A percentile compares a stretch with the other conserved stretches of the same genome.
Evolutionary conservation across 177 flowering plant species (phyloP).

Genomic region (Vitis hybrid): DNA sequence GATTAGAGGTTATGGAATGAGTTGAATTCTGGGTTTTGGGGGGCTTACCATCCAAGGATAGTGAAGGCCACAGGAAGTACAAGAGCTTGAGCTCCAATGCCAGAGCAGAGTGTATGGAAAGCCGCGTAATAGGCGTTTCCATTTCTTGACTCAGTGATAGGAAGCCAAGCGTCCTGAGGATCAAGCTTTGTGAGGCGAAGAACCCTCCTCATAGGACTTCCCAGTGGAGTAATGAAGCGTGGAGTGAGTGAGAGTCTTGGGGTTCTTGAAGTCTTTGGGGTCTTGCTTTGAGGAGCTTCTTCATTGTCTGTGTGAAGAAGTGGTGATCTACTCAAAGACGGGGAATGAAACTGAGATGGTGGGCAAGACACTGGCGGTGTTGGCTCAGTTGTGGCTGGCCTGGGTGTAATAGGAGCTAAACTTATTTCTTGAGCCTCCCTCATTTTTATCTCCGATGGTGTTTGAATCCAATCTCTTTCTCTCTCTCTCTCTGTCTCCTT

Average conservation of each 20-base stretch:
- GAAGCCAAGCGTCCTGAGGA: no score
- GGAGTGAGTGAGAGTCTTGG: constrained; percentile 19
- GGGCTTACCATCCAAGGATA: no score
- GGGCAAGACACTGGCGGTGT: constrained; percentile 28
- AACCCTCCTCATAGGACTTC: constrained; percentile 24
- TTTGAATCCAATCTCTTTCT: no score
- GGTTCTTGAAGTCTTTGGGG: constrained; percentile 15
- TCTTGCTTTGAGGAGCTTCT: neutral
- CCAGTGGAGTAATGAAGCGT: constrained; percentile 14
- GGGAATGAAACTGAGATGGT: constrained; percentile 37
- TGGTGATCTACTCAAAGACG: constrained; percentile 35
- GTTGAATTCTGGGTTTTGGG: no score
- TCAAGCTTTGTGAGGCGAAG: neutral
- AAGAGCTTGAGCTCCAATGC: no score
- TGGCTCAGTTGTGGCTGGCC: constrained; percentile 4
- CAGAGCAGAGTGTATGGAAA: no score
- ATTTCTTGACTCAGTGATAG: no score
- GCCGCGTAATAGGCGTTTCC: no score
- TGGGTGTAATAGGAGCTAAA: constrained; percentile 26
- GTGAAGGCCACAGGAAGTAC: no score
- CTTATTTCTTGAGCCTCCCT: constrained; percentile 1
- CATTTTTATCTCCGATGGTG: constrained; percentile 1
- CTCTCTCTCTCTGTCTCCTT: no score
- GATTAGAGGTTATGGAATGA: no score
- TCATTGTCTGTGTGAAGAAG: constrained; percentile 16